Conservation (phyloP, 768 basidiomycete species). For the Collybia sp. region DNA sequence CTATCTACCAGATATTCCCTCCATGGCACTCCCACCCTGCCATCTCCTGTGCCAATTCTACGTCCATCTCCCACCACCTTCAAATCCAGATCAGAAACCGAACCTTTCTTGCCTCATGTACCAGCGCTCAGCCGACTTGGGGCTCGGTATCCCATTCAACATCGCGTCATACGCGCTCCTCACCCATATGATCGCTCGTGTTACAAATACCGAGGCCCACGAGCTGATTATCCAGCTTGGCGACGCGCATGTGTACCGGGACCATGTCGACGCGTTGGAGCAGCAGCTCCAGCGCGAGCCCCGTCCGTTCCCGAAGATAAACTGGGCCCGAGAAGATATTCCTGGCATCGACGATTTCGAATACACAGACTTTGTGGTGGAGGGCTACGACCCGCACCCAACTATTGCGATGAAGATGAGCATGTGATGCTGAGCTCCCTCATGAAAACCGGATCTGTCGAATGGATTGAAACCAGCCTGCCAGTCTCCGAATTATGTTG, state of each 20-base stretch:
- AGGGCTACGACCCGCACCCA: conserved; percentile 82
- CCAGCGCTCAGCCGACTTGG: conserved; percentile 95
- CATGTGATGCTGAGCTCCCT: conserved; percentile 37
- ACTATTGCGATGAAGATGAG: conserved; percentile 96
- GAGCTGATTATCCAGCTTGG: conserved; percentile 96
- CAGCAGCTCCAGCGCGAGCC: conserved; percentile 79
- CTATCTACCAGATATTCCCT: conserved; percentile 64
- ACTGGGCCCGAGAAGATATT: conserved; percentile 62
- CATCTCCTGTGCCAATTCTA: conserved; percentile 99
- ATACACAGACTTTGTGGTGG: conserved; percentile 77
- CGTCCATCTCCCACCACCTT: conserved; percentile 75
- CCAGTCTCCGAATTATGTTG: no score
- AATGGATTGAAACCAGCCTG: no score
- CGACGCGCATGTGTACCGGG: conserved; percentile 93
- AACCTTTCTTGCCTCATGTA: conserved; percentile 94
- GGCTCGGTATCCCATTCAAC: conserved; percentile 98
- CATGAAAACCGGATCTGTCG: no score
- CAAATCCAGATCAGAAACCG: conserved; percentile 46
- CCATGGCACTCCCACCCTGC: conserved; percentile 97
- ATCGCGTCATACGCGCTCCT: conserved; percentile 98
- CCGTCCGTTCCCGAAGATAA: conserved; percentile 75
- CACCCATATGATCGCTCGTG: conserved; percentile 95
- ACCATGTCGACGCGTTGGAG: conserved; percentile 86
- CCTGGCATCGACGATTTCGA: conserved; percentile 76
- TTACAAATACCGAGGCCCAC: conserved; percentile 81